Evolutionary conservation across 257 asterid species (phyloP).

Genomic region (Nicotiana tomentosiformis): DNA sequence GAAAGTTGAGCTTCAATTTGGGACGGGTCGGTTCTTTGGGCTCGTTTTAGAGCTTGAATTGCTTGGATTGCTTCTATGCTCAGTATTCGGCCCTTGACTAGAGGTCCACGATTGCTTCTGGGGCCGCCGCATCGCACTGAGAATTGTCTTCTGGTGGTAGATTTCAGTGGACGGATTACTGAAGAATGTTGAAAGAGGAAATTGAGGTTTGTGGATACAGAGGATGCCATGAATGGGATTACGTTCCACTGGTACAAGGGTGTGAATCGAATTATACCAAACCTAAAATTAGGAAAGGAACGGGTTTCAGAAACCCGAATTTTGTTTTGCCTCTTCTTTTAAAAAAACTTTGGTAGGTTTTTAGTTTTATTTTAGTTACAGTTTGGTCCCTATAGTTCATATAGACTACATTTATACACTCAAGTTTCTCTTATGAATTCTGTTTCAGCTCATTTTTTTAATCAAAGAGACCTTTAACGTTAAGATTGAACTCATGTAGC

Average conservation of each 20-base stretch:
- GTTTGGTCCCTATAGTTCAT: not conserved
- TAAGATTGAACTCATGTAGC: no score
- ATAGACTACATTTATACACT: not conserved
- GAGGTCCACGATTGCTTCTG: slow-evolving; percentile 76
- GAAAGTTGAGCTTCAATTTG: slow-evolving; percentile 21
- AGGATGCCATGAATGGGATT: slow-evolving; percentile 3
- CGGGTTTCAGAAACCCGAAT: not conserved
- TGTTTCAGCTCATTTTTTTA: no score
- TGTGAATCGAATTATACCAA: not conserved
- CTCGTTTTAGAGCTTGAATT: slow-evolving; percentile 78
- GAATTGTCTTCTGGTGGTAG: slow-evolving; percentile 22
- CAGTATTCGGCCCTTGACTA: slow-evolving; percentile 62
- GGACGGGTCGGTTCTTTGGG: slow-evolving; percentile 45
- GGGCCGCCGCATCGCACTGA: slow-evolving; percentile 76
- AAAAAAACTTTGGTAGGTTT: not conserved
- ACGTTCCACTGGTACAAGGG: not conserved
- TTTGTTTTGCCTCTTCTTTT: not conserved
- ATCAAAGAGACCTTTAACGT: no score
- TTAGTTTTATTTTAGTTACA: not conserved
- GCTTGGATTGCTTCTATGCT: slow-evolving; percentile 94
- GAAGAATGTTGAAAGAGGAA: slow-evolving; percentile 25
- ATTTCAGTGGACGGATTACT: not conserved
- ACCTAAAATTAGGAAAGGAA: no score
- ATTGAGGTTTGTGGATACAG: not conserved
- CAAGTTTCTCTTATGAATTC: not conserved